phyloP scores from a whole-genome alignment of 106 monocot genomes.

The Allium fistulosum region DNA sequence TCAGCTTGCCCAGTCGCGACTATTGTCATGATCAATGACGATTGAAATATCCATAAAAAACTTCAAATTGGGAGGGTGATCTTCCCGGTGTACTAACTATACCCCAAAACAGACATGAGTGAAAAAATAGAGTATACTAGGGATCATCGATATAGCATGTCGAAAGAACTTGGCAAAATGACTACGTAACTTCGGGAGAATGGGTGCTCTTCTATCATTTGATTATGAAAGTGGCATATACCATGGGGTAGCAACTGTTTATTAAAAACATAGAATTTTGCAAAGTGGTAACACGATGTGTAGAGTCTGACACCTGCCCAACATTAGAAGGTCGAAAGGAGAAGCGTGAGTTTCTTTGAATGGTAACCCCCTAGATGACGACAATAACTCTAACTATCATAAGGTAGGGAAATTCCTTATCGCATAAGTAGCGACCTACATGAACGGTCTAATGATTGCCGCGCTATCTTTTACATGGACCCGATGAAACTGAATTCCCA shows the following conservation, averaged over 20 bases:
- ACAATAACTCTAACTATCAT: slow-evolving; percentile 18
- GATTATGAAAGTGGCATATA: slow-evolving; percentile 6
- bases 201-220: slow-evolving; percentile 3
- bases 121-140: slow-evolving; percentile 19
- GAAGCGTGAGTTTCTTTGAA: slow-evolving; percentile 14
- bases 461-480: too few species aligned
- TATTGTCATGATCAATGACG: too few species aligned
- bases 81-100: background rate
- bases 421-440: too few species aligned
- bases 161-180: slow-evolving; percentile 15
- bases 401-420: too few species aligned
- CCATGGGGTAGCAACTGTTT: slow-evolving; percentile 14
- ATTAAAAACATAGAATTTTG: slow-evolving; percentile 22
- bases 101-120: slow-evolving; percentile 21
- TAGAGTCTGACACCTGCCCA: slow-evolving; percentile 10
- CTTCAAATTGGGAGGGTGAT: background rate
- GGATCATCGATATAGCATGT: slow-evolving; percentile 11
- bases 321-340: slow-evolving; percentile 4
- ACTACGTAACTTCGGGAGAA: slow-evolving; percentile 7
- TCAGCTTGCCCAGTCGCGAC: too few species aligned
- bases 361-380: slow-evolving; percentile 4
- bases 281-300: slow-evolving; percentile 21
- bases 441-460: too few species aligned
- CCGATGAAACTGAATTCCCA: too few species aligned
- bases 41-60: background rate